Evolutionary conservation across 352 stramenopile species (phyloP).

Genomic region (Pythium dissimile): DNA sequence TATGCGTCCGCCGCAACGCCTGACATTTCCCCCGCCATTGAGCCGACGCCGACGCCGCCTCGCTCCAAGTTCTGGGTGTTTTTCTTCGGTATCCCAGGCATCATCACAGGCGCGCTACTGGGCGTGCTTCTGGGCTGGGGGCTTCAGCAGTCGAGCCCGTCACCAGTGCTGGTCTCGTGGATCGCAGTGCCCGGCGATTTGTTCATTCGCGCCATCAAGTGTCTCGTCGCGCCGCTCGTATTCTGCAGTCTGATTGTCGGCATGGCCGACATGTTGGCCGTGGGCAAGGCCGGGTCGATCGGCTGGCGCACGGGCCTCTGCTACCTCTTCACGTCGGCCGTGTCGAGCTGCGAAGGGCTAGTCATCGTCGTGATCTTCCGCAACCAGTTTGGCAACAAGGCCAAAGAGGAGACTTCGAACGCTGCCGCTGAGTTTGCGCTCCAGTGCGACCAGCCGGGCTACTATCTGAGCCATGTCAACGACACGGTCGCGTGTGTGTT

Average conservation of each 20-base stretch:
- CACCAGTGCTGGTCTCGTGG: conserved; percentile 22
- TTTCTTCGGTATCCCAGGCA: conserved; percentile 19
- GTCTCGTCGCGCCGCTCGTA: conserved; percentile 40
- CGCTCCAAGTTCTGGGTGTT: conserved; percentile 11
- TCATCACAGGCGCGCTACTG: conserved; percentile 13
- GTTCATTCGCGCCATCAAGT: conserved; percentile 49
- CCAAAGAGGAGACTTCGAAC: background rate
- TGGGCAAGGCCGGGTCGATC: conserved; percentile 31
- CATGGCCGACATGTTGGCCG: conserved; percentile 38
- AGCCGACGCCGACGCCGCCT: too few relatives aligned
- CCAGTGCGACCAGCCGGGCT: conserved; percentile 17
- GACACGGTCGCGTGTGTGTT: conserved; percentile 13
- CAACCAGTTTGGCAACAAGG: conserved; percentile 9
- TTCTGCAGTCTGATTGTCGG: conserved; percentile 34
- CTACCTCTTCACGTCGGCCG: conserved; percentile 24
- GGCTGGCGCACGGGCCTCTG: conserved; percentile 28
- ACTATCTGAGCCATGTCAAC: conserved; percentile 22
- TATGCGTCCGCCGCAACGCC: too few relatives aligned
- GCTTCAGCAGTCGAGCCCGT: conserved; percentile 1
- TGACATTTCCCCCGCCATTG: too few relatives aligned
- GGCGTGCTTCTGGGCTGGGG: conserved; percentile 12
- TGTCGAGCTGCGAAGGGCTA: conserved; percentile 13
- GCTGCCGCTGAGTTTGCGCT: conserved; percentile 12
- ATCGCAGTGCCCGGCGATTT: conserved; percentile 35
- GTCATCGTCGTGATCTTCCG: conserved; percentile 21